Conservation (phyloP, 805 yeast species). For the Wickerhamomyces ciferrii region DNA sequence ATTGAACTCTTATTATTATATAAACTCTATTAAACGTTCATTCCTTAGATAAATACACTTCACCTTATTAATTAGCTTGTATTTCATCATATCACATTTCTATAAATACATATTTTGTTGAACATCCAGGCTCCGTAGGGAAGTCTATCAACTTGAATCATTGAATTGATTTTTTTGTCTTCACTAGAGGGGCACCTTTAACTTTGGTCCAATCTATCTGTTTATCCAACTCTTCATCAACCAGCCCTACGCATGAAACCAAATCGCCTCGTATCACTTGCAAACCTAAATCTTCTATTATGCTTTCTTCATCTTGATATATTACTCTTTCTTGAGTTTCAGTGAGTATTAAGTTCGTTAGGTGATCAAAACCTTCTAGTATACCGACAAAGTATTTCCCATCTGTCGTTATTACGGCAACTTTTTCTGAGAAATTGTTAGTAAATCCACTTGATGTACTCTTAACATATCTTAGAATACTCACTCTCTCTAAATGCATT, state of each 20-base stretch:
- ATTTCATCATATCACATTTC: neutral
- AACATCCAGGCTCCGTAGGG: neutral
- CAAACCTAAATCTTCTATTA: slow-evolving; percentile 35
- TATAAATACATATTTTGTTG: neutral
- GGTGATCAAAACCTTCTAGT: slow-evolving; percentile 58
- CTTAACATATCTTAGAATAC: no score
- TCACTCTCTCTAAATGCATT: slow-evolving; percentile 18
- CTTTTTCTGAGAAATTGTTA: slow-evolving; percentile 33
- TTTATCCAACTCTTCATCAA: slow-evolving; percentile 38
- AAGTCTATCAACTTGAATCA: slow-evolving; percentile 1
- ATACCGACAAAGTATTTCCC: slow-evolving; percentile 46
- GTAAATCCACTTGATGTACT: no score
- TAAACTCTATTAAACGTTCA: neutral
- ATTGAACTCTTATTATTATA: slow-evolving; percentile 8
- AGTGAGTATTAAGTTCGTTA: slow-evolving; percentile 53
- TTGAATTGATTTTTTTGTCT: slow-evolving; percentile 19
- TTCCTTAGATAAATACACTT: neutral
- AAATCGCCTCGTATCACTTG: slow-evolving; percentile 54
- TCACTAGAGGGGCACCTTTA: slow-evolving; percentile 17
- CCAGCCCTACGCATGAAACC: slow-evolving; percentile 50
- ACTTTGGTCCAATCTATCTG: slow-evolving; percentile 30
- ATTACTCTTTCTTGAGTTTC: slow-evolving; percentile 47
- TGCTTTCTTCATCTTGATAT: slow-evolving; percentile 25
- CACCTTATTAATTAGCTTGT: slow-evolving; percentile 1
- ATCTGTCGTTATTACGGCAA: slow-evolving; percentile 52